Evolutionary conservation across 306 rosid species (phyloP).

Genomic region (Trifolium dubium): DNA sequence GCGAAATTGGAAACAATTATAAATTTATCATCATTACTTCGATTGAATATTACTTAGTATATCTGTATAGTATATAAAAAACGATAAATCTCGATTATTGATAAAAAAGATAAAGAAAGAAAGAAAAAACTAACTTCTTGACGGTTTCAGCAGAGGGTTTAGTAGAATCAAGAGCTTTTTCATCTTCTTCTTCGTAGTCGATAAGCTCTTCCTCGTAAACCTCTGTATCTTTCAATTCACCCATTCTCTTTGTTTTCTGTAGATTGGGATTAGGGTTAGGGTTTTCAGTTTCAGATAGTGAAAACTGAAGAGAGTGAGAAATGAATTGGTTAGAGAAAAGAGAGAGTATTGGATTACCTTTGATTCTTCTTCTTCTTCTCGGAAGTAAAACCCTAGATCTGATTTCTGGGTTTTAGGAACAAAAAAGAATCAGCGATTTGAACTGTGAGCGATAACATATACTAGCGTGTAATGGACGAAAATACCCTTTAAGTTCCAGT

Average conservation of each 20-base stretch:
- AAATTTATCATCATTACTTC: neutral
- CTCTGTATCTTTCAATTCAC: constrained; percentile 71
- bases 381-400: constrained; percentile 54
- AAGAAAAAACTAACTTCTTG: constrained; percentile 57
- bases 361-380: constrained; percentile 19
- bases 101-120: neutral
- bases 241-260: constrained; percentile 50
- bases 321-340: neutral
- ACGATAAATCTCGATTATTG: neutral
- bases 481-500: constrained; percentile 17
- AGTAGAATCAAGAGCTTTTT: constrained; percentile 60
- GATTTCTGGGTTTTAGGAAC: constrained; percentile 40
- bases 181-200: constrained; percentile 77
- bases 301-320: constrained; percentile 6
- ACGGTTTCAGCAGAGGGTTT: constrained; percentile 59
- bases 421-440: neutral
- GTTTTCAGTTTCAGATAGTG: constrained; percentile 4
- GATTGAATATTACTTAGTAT: neutral
- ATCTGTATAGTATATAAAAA: neutral
- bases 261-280: constrained; percentile 33
- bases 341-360: constrained; percentile 44
- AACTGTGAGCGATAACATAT: constrained; percentile 15
- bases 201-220: constrained; percentile 77
- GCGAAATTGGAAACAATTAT: constrained; percentile 5
- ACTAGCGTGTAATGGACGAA: constrained; percentile 25